Evolutionary conservation across 164 flowering plant species (phyloP), one percentile per base, ranked within the genome.

Genomic region (Aristolochia californica): DNA sequence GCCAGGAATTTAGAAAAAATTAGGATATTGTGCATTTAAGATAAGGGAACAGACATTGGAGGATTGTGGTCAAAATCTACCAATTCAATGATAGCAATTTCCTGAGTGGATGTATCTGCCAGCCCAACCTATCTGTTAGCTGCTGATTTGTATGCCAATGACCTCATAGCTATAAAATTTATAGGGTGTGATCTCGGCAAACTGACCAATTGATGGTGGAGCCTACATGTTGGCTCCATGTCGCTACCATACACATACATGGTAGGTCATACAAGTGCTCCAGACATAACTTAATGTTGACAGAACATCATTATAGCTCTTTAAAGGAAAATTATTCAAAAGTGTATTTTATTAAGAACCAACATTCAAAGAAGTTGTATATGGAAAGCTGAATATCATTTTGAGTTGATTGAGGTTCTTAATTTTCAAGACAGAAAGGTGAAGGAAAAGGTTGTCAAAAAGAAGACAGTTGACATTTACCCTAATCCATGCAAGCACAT

Each of bases 401-500:
- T 21, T 47, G 20, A 34, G 40, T 34, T 47, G 14, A 7, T 18
- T 21, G 22, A 16, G n/a, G 14, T 21, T 47, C 50, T 14, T 5
- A 47, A 21, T n/a, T 21, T 47, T 21, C 50, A 47, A 5, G 50
- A 10, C 50, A 45, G 22, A 16, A 12, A 48, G 22, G 21, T 4
- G 21, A 48, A 48, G 22, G 22, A 16, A 8, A 17, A 18, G n/a
- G 18, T 30, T 28, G 24, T 34, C 21, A 18, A 23, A n/a, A 20
- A 20, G 34, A 25, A 47, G 43, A 18, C 10, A 18, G 4, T 20
- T 13, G 18, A n/a, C 15, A n/a, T 45, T 13, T 62, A 70, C 73
- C 66, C 54, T 57, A 27, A 13, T 30, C 27, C 27, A 40, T 26
- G 53, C 56, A 70, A 78, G 66, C 48, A 73, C 84, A 53, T 74